Evolutionary conservation across 805 yeast genomes (phyloP).

Genomic region (Metschnikowia aberdeeniae): DNA sequence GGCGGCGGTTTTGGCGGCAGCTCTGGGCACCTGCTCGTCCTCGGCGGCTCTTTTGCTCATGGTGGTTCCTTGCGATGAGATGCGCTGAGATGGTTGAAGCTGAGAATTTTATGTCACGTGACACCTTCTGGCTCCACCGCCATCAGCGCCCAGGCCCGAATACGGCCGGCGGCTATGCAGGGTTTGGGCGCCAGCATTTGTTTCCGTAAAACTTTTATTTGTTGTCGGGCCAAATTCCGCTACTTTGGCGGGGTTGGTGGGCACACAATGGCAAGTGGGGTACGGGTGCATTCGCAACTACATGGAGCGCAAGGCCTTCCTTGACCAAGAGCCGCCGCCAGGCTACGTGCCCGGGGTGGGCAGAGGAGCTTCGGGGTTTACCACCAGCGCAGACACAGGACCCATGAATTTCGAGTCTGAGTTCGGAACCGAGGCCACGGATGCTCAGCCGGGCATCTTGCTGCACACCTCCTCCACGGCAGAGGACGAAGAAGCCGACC

Average conservation of each 20-base stretch:
- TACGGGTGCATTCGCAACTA: neutral
- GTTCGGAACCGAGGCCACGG: conserved; percentile 25
- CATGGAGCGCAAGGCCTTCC: conserved; percentile 38
- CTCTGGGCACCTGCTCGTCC: conserved; percentile 15
- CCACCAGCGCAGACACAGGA: conserved; percentile 77
- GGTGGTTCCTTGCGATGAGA: conserved; percentile 1
- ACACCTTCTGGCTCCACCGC: neutral
- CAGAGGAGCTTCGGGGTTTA: conserved; percentile 92
- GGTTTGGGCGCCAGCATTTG: too few species aligned
- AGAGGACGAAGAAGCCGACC: conserved; percentile 78
- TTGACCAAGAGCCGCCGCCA: conserved; percentile 82
- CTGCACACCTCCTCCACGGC: conserved; percentile 26
- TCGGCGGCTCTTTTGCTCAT: conserved; percentile 18
- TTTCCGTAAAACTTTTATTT: too few species aligned
- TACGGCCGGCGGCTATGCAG: too few species aligned
- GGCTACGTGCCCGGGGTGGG: conserved; percentile 93
- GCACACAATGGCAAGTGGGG: neutral
- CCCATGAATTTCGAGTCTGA: conserved; percentile 17
- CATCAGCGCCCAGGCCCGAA: neutral
- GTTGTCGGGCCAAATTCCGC: too few species aligned
- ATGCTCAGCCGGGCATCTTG: conserved; percentile 31
- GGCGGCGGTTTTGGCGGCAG: conserved; percentile 33
- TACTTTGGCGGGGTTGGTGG: neutral
- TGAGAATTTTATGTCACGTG: conserved; percentile 15
- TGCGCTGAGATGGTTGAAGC: conserved; percentile 4